Base-by-base conservation (phyloP, 768 basidiomycete species). In the Lanmaoa pseudosensibilis region DNA sequence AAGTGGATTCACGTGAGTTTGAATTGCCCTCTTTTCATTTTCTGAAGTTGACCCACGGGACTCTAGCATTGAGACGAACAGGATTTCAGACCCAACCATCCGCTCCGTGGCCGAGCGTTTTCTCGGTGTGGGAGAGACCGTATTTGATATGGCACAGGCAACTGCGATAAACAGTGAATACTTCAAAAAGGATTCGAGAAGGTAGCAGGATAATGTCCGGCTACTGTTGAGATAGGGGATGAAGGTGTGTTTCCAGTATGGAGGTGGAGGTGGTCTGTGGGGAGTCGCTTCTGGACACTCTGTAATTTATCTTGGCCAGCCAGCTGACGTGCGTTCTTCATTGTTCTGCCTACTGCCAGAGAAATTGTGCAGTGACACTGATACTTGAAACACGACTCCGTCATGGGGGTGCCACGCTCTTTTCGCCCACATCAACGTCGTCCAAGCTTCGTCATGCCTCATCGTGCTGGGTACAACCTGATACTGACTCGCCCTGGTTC, bases 101-200 rank as follows among this genome's bases (percentile, higher is more conserved):
- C 87, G 90, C 48, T 82, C 84, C 18, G 73, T 92, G 11, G 86
- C 91, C 3, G 90, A 97, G 64, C 83, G 80, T 55, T 94, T 93
- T 68, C 79, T 98, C 49, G 84, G 86, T 36, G 77, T 94, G 25
- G 96, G 96, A 50, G 96, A 98, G 74, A 85, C 87, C 5, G 73
- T 96, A 34, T 98, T 96, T 75, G 90, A 92, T 67, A 81, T 94
- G 72, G 76, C 88, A 36, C 88, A 94, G 65, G 87, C 84, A 12
- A 85, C 87, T 3, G 92, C 86, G n/a, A 90, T 97, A 59, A 93
- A 89, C 69, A 94, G 87, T 68, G 63, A 77, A 10, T 97, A 90
- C 67, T 98, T 90, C 78, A 87, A 82, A 77, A 81, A 79, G 65
- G 77, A 82, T 50, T 58, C 70, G 52, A 73, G 64, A 71, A 75